phyloP scores from a whole-genome alignment of 2,329 filamentous ascomycete genomes.

The Trichophyton mentagrophytes region DNA sequence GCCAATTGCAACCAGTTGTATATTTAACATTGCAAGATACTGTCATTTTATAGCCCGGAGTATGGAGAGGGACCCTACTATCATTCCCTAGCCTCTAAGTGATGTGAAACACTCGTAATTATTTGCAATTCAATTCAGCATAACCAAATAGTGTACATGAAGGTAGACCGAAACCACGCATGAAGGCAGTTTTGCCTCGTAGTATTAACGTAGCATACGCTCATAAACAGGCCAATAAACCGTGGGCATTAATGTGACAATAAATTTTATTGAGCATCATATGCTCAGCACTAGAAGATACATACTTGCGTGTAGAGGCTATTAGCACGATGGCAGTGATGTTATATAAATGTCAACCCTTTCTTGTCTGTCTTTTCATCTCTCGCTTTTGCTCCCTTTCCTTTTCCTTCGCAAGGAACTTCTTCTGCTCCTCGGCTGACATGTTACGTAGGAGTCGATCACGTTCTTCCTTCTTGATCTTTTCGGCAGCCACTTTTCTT shows the following conservation, averaged over 20 bases:
- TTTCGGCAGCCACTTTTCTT: slow-evolving; percentile 39
- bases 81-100: neutral
- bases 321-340: neutral
- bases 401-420: slow-evolving; percentile 67
- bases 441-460: slow-evolving; percentile 66
- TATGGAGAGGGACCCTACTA: neutral
- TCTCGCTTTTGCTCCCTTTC: slow-evolving; percentile 56
- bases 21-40: neutral
- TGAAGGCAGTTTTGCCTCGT: neutral
- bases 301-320: neutral
- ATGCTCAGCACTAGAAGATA: neutral
- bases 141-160: neutral
- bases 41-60: neutral
- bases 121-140: neutral
- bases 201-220: neutral
- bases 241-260: neutral
- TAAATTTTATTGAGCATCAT: neutral
- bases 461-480: slow-evolving; percentile 75
- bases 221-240: neutral
- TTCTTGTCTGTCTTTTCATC: slow-evolving; percentile 50
- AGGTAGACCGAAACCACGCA: neutral
- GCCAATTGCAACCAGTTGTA: neutral
- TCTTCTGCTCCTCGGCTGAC: slow-evolving; percentile 73
- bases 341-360: slow-evolving; percentile 13
- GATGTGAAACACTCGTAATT: neutral